Base-by-base conservation (phyloP, 2,329 filamentous ascomycete species). In the Fusarium phyllophilum region DNA sequence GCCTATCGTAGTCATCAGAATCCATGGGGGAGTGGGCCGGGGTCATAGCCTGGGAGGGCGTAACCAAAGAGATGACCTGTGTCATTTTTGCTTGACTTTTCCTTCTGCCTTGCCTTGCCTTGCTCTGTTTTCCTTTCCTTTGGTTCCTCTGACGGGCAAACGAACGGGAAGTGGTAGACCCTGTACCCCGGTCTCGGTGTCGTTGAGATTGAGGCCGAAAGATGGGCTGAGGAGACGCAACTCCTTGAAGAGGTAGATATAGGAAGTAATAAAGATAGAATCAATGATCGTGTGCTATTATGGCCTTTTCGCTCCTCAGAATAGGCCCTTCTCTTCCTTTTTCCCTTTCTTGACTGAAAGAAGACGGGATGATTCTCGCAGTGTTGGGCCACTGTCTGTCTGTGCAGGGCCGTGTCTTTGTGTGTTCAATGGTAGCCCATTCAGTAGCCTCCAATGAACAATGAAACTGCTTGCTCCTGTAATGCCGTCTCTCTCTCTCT, bases 41-140 rank as follows among this genome's bases (percentile, higher is more conserved):
- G 68, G 77, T 76, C 63, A 76, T 75, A 44, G 74, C 71, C 75
- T 77, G 73, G 51, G 75, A 68, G 31, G 73, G 70, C 62, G 74
- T 68, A 69, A 72, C 75, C 74, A 78, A 64, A 70, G 77, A 78
- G 69, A 77, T 75, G 71, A 78, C 75, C 62, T 78, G 77, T 78
- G 77, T 70, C 77, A 78, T 78, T 72, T 78, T 77, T 39, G 56
- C 48, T 44, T 55, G 34, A 54, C 11, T 26, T 52, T 34, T 24
- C 17, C n/a, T 20, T 13, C 24, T 51, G 48, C 46, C 22, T 31
- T 48, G 12, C 41, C 12, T 26, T 26, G 26, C 26, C 26, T 26
- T 26, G 26, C 26, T 26, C 26, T 26, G 26, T 26, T 44, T 44
- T 24, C 20, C 15, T 12, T 48, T 54, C 24, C 34, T 54, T 38